A percentile compares a stretch with the other conserved stretches of the same genome.
Evolutionary conservation across 2,329 filamentous ascomycete species (phyloP).

Genomic region (Purpureocillium lavendulum): DNA sequence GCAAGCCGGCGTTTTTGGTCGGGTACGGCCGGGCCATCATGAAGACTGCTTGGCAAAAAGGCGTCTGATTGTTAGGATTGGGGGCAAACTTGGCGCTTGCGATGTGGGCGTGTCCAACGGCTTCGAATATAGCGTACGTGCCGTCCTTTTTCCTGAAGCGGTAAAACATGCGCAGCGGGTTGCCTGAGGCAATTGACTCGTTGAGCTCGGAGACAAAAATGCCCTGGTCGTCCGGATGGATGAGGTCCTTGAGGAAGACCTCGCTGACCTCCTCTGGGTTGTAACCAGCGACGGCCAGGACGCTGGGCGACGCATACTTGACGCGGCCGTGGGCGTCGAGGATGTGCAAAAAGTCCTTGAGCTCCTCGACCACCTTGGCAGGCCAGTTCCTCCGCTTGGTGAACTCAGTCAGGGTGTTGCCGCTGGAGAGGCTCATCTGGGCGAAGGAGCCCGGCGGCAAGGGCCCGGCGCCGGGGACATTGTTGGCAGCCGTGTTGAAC

Average conservation of each 20-base stretch:
- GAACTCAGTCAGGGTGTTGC: conserved; percentile 46
- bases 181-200: conserved; percentile 77
- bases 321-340: conserved; percentile 78
- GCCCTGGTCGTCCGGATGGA: conserved; percentile 77
- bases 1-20: conserved; percentile 72
- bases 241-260: conserved; percentile 68
- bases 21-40: conserved; percentile 89
- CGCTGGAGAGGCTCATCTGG: conserved; percentile 22
- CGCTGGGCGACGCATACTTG: conserved; percentile 76
- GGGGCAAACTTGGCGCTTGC: conserved; percentile 57
- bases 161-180: conserved; percentile 76
- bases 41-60: conserved; percentile 82
- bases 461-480: conserved; percentile 33
- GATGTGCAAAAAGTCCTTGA: conserved; percentile 83
- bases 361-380: conserved; percentile 78
- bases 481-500: conserved; percentile 24
- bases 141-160: conserved; percentile 70
- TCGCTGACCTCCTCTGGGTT: conserved; percentile 62
- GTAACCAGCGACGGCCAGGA: conserved; percentile 68
- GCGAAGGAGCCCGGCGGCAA: conserved; percentile 29
- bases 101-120: conserved; percentile 87
- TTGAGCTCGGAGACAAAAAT: conserved; percentile 84
- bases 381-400: conserved; percentile 69
- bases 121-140: conserved; percentile 73
- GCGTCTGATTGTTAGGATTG: conserved; percentile 54